phyloP scores from a whole-genome alignment of 306 rosid genomes.

The Nissolia schottii region DNA sequence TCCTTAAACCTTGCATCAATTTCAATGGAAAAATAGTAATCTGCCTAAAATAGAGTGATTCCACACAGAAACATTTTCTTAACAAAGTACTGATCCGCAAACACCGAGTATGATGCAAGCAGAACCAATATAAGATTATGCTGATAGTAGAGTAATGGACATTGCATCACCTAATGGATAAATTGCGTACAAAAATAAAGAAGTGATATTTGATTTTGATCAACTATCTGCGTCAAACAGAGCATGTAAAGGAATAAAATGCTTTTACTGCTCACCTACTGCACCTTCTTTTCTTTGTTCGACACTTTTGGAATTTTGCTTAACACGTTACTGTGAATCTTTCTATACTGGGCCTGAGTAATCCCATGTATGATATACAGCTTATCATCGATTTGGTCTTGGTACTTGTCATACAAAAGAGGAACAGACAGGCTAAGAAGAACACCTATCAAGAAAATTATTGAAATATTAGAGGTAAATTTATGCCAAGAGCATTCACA shows the following conservation, averaged over 20 bases:
- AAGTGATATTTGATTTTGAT: conserved; percentile 1
- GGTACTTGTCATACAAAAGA: conserved; percentile 79
- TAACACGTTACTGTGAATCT: conserved; percentile 45
- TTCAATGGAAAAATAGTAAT: background rate
- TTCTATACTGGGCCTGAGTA: conserved; percentile 48
- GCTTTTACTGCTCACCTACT: conserved; percentile 47
- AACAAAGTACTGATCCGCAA: background rate
- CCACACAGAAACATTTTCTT: background rate
- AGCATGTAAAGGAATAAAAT: conserved; percentile 17
- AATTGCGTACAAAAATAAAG: background rate
- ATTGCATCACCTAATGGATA: conserved; percentile 10
- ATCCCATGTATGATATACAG: conserved; percentile 40
- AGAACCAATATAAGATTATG: background rate
- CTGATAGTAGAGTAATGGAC: background rate
- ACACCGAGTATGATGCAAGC: background rate
- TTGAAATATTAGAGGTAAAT: conserved; percentile 1
- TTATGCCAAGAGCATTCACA: background rate
- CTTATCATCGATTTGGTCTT: conserved; percentile 62
- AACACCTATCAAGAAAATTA: conserved; percentile 49
- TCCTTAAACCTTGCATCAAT: background rate
- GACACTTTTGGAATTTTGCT: conserved; percentile 57
- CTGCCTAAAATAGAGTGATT: background rate
- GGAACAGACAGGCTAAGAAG: conserved; percentile 85
- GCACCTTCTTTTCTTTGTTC: conserved; percentile 79
- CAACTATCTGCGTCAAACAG: conserved; percentile 19